These are phyloP conservation scores for Vaccinium corymbosum DNA, from an alignment of 148 eudicot genomes.

Conservation along the genomic window DNA sequence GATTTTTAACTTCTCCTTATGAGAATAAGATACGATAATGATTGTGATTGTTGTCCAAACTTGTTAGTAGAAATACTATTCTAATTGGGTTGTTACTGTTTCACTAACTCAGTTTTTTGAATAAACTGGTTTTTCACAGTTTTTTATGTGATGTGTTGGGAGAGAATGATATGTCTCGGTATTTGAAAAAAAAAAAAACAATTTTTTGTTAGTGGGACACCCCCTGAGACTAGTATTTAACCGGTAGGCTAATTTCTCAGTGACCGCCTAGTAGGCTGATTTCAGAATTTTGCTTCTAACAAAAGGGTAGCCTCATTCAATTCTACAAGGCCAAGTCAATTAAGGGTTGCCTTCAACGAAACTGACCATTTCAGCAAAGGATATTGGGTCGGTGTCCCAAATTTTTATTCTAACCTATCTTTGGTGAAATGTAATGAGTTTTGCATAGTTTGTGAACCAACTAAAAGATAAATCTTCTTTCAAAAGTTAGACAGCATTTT, in stretches of 20 bases:
- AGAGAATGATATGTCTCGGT: no score
- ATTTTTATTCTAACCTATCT: not conserved
- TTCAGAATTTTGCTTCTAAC: no score
- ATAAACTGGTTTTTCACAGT: no score
- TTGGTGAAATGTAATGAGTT: not conserved
- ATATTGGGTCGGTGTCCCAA: not conserved
- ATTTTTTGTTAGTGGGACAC: no score
- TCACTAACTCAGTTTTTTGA: no score
- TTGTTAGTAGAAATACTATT: not conserved
- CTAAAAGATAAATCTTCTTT: not conserved
- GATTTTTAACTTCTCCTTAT: not conserved
- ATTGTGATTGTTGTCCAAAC: not conserved
- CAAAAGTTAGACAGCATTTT: not conserved
- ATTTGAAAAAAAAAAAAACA: no score
- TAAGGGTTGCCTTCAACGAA: not conserved
- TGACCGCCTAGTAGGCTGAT: no score
- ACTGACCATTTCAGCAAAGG: not conserved
- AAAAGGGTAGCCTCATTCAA: not conserved
- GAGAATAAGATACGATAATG: not conserved
- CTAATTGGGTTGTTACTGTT: no score
- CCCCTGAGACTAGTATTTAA: no score
- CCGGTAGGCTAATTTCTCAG: no score
- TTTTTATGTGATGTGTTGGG: no score
- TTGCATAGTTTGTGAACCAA: not conserved
- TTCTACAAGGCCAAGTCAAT: not conserved